Evolutionary conservation across 2,329 filamentous ascomycete genomes (phyloP), one percentile per base, ranked within the genome.

Genomic region (Atkinsonella texensis): DNA sequence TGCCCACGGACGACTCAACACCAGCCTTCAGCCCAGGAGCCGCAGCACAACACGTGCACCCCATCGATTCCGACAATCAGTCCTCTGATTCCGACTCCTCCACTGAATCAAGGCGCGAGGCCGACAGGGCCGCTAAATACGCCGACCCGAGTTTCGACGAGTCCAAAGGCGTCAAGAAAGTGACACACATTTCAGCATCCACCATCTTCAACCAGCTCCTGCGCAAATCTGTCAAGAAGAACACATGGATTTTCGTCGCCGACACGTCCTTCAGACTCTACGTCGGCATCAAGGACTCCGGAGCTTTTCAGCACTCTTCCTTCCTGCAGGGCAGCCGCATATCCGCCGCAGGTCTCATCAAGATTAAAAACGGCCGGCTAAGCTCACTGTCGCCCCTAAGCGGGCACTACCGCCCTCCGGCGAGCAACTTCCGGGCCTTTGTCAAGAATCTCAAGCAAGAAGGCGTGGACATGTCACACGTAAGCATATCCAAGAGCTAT

Each of bases 241-340:
- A 91, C 61, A 93, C 87, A 4, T 95, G 90, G 90, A 94, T 95
- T 57, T 96, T 95, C 60, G 89, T 90, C 8, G 85, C 86, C 23
- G 89, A 95, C 67, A 91, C 87, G 1, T 84, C 80, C 1, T 93
- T 90, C 65, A 81, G 87, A 1, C 73, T 95, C 0, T 95, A 95
- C 64, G 81, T 95, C 35, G 89, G 89, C 46, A 93, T 95, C 71
- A 95, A 96, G 62, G 81, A 87, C 64, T 85, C 83, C 4, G 90
- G 90, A 11, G 82, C 86, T 4, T 96, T 96, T 61, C 90, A 95
- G 61, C 90, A 95, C 67, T 90, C 85, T 12, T 93, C 87, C 0
- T 95, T 96, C 61, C 74, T 95, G 1, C 86, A 90, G 55, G 90
- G 89, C 23, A 78, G 83, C 10, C 81, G 89, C 12, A 89, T 95